These are phyloP conservation scores for Colletotrichum sp. DNA, from an alignment of 2,329 filamentous ascomycete species.

Conservation along the genomic window DNA sequence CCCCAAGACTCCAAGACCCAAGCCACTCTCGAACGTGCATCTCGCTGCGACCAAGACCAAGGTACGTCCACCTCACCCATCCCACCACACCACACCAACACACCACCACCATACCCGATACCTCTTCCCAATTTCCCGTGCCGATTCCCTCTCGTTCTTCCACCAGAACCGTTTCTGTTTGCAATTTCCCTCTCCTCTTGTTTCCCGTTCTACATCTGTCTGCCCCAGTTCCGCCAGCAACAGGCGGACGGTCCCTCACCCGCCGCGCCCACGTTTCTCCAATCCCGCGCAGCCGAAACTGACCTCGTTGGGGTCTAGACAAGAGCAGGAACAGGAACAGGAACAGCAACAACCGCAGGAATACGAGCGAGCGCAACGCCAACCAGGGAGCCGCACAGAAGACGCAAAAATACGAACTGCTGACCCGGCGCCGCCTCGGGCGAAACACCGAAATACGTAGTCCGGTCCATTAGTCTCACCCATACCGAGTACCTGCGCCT, in stretches of 20 bases:
- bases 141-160: background rate
- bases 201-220: background rate
- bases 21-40: conserved; percentile 4
- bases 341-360: background rate
- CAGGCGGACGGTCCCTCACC: background rate
- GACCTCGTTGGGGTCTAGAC: background rate
- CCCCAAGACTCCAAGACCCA: conserved; percentile 18
- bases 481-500: background rate
- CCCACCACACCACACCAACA: background rate
- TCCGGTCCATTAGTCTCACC: background rate
- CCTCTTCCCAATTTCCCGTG: background rate
- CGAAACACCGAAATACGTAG: background rate
- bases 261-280: background rate
- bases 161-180: background rate
- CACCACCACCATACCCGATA: background rate
- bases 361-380: conserved; percentile 11
- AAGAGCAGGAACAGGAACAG: background rate
- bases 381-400: background rate
- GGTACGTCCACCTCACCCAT: background rate
- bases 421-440: background rate
- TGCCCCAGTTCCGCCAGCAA: background rate
- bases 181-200: background rate
- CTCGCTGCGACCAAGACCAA: background rate
- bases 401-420: conserved; percentile 1
- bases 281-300: background rate